These are phyloP conservation scores for Calendula officinalis DNA, from an alignment of 129 eudicot genomes.

Conservation along the genomic window DNA sequence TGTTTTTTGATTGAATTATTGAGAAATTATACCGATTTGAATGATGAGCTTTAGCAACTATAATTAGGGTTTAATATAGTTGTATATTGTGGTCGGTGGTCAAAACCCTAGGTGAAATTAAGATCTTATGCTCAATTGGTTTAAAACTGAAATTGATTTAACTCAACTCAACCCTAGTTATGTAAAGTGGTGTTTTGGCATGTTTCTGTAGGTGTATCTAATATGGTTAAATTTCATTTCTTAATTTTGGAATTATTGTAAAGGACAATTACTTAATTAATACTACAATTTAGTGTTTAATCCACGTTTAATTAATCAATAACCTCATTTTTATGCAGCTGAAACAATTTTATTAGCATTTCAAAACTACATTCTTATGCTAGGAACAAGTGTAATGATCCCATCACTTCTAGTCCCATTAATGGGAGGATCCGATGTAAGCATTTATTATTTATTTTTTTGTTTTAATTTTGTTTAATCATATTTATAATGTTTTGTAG, in stretches of 20 bases:
- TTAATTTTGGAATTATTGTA: slow-evolving; percentile 21
- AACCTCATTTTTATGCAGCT: slow-evolving; percentile 48
- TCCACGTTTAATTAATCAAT: slow-evolving; percentile 11
- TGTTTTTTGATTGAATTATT: slow-evolving; percentile 23
- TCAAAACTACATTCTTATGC: slow-evolving; percentile 88
- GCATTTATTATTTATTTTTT: slow-evolving; percentile 24
- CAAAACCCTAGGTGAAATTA: slow-evolving; percentile 11
- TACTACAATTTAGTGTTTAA: not conserved
- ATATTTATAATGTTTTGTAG: slow-evolving; percentile 37
- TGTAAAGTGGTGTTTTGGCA: slow-evolving; percentile 1
- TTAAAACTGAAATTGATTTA: slow-evolving; percentile 4
- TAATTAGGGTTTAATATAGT: slow-evolving; percentile 22
- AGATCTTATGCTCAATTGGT: not conserved
- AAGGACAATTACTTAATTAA: slow-evolving; percentile 15
- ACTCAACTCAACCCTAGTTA: not conserved
- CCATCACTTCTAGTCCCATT: slow-evolving; percentile 76
- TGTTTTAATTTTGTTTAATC: not conserved
- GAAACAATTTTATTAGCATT: slow-evolving; percentile 92
- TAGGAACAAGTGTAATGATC: slow-evolving; percentile 96
- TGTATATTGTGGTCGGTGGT: not conserved
- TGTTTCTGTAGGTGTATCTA: slow-evolving; percentile 6
- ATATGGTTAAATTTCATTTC: slow-evolving; percentile 11
- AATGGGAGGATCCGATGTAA: slow-evolving; percentile 98
- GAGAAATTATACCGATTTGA: slow-evolving; percentile 29
- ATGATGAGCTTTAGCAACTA: slow-evolving; percentile 16